Evolutionary conservation across 257 asterid genomes (phyloP).

Genomic region (Buddleja alternifolia): DNA sequence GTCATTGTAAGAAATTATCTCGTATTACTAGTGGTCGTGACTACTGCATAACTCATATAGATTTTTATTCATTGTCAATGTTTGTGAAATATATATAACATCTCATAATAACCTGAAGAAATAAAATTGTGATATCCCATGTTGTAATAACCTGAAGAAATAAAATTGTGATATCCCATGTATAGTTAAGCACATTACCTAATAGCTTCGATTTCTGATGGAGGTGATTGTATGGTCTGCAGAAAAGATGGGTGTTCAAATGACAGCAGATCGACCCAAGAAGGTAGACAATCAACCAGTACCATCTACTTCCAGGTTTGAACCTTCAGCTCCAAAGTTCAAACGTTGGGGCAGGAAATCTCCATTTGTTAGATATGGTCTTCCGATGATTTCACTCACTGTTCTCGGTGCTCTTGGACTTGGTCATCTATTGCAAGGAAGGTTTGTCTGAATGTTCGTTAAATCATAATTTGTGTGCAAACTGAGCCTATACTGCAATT

Average conservation of each 20-base stretch:
- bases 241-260: constrained; percentile 38
- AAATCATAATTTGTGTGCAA: not conserved
- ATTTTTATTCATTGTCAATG: not conserved
- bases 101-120: not conserved
- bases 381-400: constrained; percentile 91
- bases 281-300: constrained; percentile 38
- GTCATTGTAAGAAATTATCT: not conserved
- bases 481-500: not conserved
- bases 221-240: constrained; percentile 16
- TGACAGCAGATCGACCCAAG: constrained; percentile 35
- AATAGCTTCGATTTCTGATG: constrained; percentile 19
- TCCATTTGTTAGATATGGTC: constrained; percentile 87
- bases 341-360: constrained; percentile 81
- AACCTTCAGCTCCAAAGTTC: constrained; percentile 48
- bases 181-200: not conserved
- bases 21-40: not conserved
- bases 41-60: not conserved
- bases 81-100: not conserved
- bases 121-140: no score
- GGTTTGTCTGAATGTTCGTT: constrained; percentile 50
- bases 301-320: constrained; percentile 33
- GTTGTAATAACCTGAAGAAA: no score
- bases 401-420: constrained; percentile 93
- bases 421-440: constrained; percentile 93
- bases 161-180: not conserved